Evolutionary conservation across 2,329 filamentous ascomycete species (phyloP).

Genomic region (Drechslera avenae): DNA sequence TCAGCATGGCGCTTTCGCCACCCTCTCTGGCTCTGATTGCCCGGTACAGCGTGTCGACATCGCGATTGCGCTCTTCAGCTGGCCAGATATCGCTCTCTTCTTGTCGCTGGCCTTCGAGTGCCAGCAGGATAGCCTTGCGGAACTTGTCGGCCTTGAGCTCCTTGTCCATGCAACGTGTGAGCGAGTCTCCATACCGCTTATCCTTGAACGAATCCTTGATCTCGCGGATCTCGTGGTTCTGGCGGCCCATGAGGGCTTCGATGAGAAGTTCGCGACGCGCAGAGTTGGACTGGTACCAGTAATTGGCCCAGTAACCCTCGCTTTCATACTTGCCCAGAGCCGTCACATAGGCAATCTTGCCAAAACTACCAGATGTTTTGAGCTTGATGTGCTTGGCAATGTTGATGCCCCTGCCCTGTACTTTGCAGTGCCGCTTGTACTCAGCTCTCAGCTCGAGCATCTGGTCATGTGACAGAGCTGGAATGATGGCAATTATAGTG

Average conservation of each 20-base stretch:
- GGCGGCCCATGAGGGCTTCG: constrained; percentile 87
- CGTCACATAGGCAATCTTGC: constrained; percentile 89
- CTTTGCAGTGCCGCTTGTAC: constrained; percentile 89
- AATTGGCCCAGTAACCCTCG: constrained; percentile 97
- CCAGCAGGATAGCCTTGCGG: constrained; percentile 82
- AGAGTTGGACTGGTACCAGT: constrained; percentile 91
- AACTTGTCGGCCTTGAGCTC: constrained; percentile 97
- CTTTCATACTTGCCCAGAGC: constrained; percentile 89
- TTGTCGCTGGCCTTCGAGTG: constrained; percentile 81
- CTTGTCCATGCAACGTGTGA: constrained; percentile 84
- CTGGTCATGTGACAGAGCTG: constrained; percentile 83
- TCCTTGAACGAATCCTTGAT: constrained; percentile 92
- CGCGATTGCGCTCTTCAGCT: constrained; percentile 63
- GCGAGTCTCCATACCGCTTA: constrained; percentile 84
- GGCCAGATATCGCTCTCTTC: constrained; percentile 71
- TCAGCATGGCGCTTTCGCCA: constrained; percentile 85
- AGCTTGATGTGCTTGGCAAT: constrained; percentile 85
- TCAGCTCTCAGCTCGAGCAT: constrained; percentile 83
- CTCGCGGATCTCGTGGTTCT: constrained; percentile 80
- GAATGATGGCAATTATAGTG: constrained; percentile 80
- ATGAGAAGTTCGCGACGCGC: constrained; percentile 87
- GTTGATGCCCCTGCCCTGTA: constrained; percentile 80
- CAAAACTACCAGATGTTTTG: constrained; percentile 76
- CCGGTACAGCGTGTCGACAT: constrained; percentile 73
- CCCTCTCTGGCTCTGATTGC: constrained; percentile 74